Base-by-base conservation (phyloP, 106 monocot genomes). In the Allium sativum region DNA sequence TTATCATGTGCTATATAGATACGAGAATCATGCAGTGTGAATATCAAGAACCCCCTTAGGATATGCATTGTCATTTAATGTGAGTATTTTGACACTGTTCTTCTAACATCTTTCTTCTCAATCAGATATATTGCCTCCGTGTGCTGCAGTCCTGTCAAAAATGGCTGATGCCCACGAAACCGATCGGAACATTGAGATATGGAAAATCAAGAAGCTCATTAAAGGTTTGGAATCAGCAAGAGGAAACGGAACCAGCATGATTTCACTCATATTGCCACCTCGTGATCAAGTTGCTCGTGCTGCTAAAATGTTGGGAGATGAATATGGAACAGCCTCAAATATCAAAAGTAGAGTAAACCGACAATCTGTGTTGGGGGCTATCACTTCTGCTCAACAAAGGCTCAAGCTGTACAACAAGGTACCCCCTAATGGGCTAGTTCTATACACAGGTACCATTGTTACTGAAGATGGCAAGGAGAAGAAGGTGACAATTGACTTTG, bases 221-320 rank as follows among this genome's bases (percentile, higher is more conserved):
- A 81, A 81, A 59, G 81, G 64, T 40, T 67, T 81, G 42, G 81
- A 81, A 53, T 41, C 81, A 69, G 81, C 81, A 47, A 76, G 81
- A 68, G 81, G 81, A 22, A 81, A 81, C 62, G 81, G 81, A 4
- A 81, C 81, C 12, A 81, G 81, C 76, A 81, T 81, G 81, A 81
- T 81, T 15, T 81, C 81, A 12, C 59, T 69, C 2, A 69, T 69
- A 12, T 50, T 69, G 59, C 44, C 69, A 18, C 69, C 69, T 59
- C 69, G 69, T 51, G 69, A 69, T 69, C 69, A 69, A 47, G 50
- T 69, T 7, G 58, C 69, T 47, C 58, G 69, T 5, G 69, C 59
- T 45, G 69, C 69, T 42, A 69, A 69, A 51, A 69, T 69, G 69
- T 69, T 69, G 69, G 69, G 69, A 18, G 69, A 69, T 21, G 69